Base-by-base conservation (phyloP, 148 eudicot genomes). In the Euryodendron excelsum region DNA sequence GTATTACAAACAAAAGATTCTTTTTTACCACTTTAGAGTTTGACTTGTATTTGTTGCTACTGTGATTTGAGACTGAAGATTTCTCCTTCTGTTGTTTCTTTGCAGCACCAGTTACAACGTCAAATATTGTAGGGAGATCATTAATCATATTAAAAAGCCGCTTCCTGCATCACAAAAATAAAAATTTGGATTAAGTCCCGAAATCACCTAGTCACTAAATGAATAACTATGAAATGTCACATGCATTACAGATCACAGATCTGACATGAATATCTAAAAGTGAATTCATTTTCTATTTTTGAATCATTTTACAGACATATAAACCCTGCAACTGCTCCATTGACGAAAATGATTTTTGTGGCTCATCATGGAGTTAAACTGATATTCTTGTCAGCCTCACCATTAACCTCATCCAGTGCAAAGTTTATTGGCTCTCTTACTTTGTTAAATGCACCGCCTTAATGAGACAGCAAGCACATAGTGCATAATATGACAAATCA, bases 121-220 rank as follows among this genome's bases (percentile, higher is more conserved):
- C 98, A 82, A 85, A 88, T 80, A 92, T 79, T 31, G 97, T 88
- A 23, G 98, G 98, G 76, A 94, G 85, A 20, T 94, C 98, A 75
- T 92, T 94, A 45, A 94, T 84, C 95, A 94, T 86, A 80, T 83
- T 92, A 81, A 94, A 94, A 31, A 94, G 95, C 75, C 93, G 86
- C 83, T 85, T 92, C 95, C 98, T 94, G 88, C 84, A 81, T 37
- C 77, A 82, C 31, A 75, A 60, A 81, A n/a, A n/a, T 60, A 18
- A 64, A 78, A 27, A 69, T 53, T 30, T 41, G 0, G 74, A 37
- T 74, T 76, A 23, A 76, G 68, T 27, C 47, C 76, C 53, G 48
- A 44, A 73, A 39, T 27, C 52, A 28, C 53, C 34, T 18, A 37
- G 39, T 39, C 27, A 10, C 20, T n/a, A 28, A 25, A 17, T 36